Evolutionary conservation across 768 basidiomycete species (phyloP), one percentile per base, ranked within the genome.

Genomic region (Calvatia gigantea): DNA sequence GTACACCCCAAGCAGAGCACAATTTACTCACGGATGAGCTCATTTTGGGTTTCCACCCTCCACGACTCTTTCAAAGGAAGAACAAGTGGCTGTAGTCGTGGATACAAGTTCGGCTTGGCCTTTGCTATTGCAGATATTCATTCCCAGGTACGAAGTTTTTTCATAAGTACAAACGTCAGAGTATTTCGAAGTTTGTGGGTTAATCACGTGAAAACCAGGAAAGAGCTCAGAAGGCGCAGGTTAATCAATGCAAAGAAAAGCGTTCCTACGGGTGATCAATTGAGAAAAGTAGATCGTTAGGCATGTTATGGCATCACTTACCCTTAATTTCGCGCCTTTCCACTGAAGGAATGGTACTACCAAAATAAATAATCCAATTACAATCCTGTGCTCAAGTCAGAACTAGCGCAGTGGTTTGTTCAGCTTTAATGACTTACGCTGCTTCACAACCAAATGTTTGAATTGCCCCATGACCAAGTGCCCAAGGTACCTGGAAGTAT

Each of bases 401-500:
- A 14, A 9, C 28, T 19, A n/a, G 7, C 12, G 29, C 29, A 27
- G 43, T 0, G 14, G 15, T n/a, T 8, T 9, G 9, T 7, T 9
- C n/a, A 17, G n/a, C n/a, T 5, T 6, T 15, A 12, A 9, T 42
- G 19, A 67, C 77, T 60, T 64, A 76, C 68, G 82, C 82, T 23
- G 79, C 80, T 62, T 84, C 82, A 33, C 71, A 70, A 11, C 82
- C 82, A 58, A 81, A 80, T 4, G 78, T 77, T 61, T 82, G 78
- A 28, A 82, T 65, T 2, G 82, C 78, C 23, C 82, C 82, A 51
- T 78, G 60, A 58, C 74, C 74, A 23, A 63, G 61, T 3, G 81
- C 81, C 82, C 82, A 83, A 2, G 76, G 75, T 1, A 83, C 77
- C 60, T 84, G 82, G 67, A 79, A 83, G 63, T 76, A 83, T 1